These are phyloP conservation scores for Lepidopterella palustris DNA, from an alignment of 495 filamentous ascomycete genomes.

Conservation along the genomic window DNA sequence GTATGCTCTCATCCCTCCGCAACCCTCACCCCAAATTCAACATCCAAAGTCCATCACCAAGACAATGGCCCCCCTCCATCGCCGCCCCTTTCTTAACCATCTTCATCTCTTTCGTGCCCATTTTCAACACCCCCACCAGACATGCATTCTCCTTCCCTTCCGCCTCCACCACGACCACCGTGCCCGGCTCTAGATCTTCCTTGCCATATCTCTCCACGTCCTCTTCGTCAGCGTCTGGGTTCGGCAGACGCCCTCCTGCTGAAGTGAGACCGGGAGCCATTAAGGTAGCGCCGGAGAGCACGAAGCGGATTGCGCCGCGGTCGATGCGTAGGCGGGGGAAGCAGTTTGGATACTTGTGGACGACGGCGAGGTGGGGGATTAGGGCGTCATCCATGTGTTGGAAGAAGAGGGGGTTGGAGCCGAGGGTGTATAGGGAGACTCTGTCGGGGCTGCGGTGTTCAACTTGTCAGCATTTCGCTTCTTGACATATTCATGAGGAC, in stretches of 20 bases:
- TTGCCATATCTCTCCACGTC: constrained; percentile 38
- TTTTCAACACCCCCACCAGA: constrained; percentile 75
- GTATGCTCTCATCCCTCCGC: background rate
- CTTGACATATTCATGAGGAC: background rate
- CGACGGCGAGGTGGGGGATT: constrained; percentile 58
- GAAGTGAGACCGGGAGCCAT: constrained; percentile 93
- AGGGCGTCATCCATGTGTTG: constrained; percentile 74
- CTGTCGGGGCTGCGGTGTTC: constrained; percentile 71
- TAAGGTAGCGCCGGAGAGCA: constrained; percentile 81
- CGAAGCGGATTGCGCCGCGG: constrained; percentile 93
- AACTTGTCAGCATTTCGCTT: constrained; percentile 2
- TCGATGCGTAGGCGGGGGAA: constrained; percentile 71
- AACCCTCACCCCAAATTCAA: constrained; percentile 56
- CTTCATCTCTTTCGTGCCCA: constrained; percentile 88
- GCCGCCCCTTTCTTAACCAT: constrained; percentile 86
- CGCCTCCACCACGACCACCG: constrained; percentile 78
- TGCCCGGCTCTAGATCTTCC: constrained; percentile 61
- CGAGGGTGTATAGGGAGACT: constrained; percentile 77
- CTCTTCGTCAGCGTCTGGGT: constrained; percentile 42
- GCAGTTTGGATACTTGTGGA: constrained; percentile 52
- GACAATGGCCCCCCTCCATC: constrained; percentile 85
- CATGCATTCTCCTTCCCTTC: constrained; percentile 93
- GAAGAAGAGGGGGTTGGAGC: constrained; percentile 73
- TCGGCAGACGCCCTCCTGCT: constrained; percentile 69
- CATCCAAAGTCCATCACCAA: constrained; percentile 92